phyloP scores from a whole-genome alignment of 2,329 filamentous ascomycete species.

The Cytospora piceae region DNA sequence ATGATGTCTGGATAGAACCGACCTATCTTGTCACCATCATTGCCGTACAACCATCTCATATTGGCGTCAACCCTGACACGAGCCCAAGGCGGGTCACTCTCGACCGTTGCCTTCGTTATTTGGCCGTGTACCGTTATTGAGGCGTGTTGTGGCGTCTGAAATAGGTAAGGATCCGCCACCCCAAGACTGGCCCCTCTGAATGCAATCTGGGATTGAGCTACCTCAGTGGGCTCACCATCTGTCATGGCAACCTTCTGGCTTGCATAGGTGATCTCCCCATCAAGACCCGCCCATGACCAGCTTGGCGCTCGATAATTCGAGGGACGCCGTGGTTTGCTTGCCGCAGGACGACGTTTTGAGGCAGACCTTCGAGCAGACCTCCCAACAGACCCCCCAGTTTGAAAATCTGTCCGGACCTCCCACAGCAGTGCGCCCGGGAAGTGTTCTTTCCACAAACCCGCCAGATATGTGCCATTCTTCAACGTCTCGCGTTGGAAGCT shows the following conservation, averaged over 20 bases:
- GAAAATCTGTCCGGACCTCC: background rate
- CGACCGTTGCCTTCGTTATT: background rate
- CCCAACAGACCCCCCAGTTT: background rate
- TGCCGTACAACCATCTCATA: background rate
- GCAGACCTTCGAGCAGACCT: background rate
- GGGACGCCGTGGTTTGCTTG: constrained; percentile 1
- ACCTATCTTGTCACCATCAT: background rate
- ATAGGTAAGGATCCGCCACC: background rate
- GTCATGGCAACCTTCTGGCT: background rate
- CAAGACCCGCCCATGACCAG: constrained; percentile 23
- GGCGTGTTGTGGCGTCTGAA: background rate
- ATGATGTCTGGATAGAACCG: constrained; percentile 2
- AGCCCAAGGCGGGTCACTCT: background rate
- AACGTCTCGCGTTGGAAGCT: background rate
- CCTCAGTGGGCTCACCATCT: background rate
- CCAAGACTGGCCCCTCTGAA: background rate
- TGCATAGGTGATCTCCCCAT: constrained; percentile 11
- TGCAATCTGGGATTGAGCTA: background rate
- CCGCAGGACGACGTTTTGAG: background rate
- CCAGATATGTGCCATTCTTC: constrained; percentile 1
- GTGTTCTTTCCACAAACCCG: constrained; percentile 17
- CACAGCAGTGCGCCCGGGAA: constrained; percentile 18
- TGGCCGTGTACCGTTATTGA: background rate
- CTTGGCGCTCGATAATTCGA: constrained; percentile 10
- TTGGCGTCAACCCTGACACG: too few relatives aligned